Evolutionary conservation across 1,284 basidiomycete genomes (phyloP).

Genomic region (Ganoderma multipileum): DNA sequence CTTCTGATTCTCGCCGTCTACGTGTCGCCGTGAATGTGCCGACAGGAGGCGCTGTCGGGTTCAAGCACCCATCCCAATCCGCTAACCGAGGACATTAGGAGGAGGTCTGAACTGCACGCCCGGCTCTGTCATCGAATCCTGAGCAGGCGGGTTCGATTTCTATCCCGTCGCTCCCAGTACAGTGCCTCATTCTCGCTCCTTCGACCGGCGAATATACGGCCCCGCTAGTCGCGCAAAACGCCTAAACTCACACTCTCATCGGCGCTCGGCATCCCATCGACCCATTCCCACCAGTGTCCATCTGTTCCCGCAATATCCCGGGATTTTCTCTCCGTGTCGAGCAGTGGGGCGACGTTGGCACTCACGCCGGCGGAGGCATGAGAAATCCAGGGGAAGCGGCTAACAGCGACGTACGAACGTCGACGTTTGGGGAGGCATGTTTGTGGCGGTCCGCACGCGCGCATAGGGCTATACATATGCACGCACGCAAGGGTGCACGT

Average conservation of each 20-base stretch:
- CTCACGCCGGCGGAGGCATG: conserved; percentile 25
- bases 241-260: conserved; percentile 9
- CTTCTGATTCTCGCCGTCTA: conserved; percentile 3
- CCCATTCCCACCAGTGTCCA: conserved; percentile 21
- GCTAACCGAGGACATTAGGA: not conserved
- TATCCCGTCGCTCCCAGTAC: not conserved
- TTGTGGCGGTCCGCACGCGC: conserved; percentile 9
- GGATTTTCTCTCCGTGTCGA: conserved; percentile 28
- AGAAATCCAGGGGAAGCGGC: conserved; percentile 19
- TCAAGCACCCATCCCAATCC: not conserved
- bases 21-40: not conserved
- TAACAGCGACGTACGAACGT: conserved; percentile 9
- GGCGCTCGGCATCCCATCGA: conserved; percentile 24
- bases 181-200: not conserved
- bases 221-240: not conserved
- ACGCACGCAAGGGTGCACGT: not conserved
- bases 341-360: conserved; percentile 13
- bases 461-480: conserved; percentile 12
- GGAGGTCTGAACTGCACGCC: not conserved
- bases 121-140: not conserved
- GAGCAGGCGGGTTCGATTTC: not conserved
- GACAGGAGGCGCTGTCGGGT: not conserved
- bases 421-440: not conserved
- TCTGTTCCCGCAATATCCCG: conserved; percentile 10
- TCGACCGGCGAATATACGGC: not conserved